Percentiles rank a stretch among this genome's conserved stretches.
Conservation (phyloP, 176 grass and related monocot genomes). For the Carex parvula region DNA sequence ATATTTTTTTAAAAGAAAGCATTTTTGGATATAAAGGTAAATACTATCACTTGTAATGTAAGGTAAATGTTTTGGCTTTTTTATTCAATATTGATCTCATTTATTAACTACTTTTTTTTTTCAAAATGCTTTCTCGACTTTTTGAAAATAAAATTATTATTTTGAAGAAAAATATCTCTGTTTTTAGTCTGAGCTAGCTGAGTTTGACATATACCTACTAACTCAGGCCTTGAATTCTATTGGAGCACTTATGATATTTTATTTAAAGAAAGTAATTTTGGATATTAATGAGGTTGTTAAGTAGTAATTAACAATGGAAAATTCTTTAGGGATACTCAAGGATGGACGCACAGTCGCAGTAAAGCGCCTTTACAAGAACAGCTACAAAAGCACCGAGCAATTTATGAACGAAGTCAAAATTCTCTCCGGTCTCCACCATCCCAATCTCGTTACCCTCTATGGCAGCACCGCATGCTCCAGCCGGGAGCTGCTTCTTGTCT, state of each 20-base stretch:
- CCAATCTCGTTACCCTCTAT: slow-evolving; percentile 70
- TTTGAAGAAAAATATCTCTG: neutral
- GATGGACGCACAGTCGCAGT: slow-evolving; percentile 77
- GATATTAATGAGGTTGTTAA: neutral
- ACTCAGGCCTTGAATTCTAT: neutral
- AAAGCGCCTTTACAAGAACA: slow-evolving; percentile 79
- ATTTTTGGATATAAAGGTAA: slow-evolving; percentile 44
- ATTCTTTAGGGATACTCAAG: slow-evolving; percentile 47
- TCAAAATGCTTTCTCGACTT: neutral
- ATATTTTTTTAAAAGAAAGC: neutral
- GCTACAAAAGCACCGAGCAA: slow-evolving; percentile 55
- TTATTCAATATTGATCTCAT: neutral
- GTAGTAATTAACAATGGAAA: neutral
- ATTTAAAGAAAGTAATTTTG: neutral
- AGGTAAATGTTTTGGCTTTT: neutral
- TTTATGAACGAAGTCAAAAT: slow-evolving; percentile 82
- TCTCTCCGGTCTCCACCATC: slow-evolving; percentile 55
- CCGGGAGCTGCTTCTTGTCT: slow-evolving; percentile 74
- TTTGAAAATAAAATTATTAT: neutral
- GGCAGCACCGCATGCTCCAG: slow-evolving; percentile 60
- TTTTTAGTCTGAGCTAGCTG: neutral
- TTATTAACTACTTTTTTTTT: neutral
- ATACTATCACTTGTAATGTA: neutral
- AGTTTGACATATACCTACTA: neutral
- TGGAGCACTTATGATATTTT: neutral